Base-by-base conservation (phyloP, 202 grass and related monocot genomes). In the Panicum hallii region DNA sequence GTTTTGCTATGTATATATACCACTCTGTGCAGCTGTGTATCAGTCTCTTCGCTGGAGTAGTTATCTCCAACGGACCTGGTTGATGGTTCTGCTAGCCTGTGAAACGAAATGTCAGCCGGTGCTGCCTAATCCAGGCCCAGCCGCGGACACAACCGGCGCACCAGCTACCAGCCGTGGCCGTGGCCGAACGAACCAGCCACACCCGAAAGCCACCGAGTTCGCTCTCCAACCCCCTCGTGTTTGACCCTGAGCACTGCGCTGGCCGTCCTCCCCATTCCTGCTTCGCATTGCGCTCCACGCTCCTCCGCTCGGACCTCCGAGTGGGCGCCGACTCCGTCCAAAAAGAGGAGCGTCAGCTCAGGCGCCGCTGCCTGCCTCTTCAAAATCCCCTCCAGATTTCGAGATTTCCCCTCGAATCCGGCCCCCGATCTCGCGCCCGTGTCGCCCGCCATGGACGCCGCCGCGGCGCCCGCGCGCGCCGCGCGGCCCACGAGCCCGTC, bases 401-500 rank as follows among this genome's bases (percentile, higher is more conserved):
- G 53, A 56, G 61, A 81, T 82, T 75, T 61, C 71, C 42, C 28
- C 70, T 55, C 45, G 9, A 83, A 44, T 74, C 22, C 79, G 26
- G 17, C 28, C 55, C 40, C 58, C 62, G 62, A 79, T 74, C 75
- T 54, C 81, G 42, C 60, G 45, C 38, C 36, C 36, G 19, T 52
- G 52, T 17, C 20, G 12, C 22, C 19, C 49, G 48, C 65, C 52
- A 83, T 83, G 88, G 85, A 80, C 36, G 69, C 70, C 36, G 69
- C 70, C 3, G 60, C 71, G 48, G 22, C 50, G 23, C 63, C 32
- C 23, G 52, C 48, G 75, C 32, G 50, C 16, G 78, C 83, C 40
- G 77, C 84, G 47, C 80, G 86, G 63, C 86, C 86, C 47, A 97
- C 88, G 50, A 91, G 90, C 74, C 94, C 92, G 62, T 94, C 92